These are phyloP conservation scores for Cystofilobasidium capitatum DNA, from an alignment of 768 basidiomycete genomes.

Conservation along the genomic window DNA sequence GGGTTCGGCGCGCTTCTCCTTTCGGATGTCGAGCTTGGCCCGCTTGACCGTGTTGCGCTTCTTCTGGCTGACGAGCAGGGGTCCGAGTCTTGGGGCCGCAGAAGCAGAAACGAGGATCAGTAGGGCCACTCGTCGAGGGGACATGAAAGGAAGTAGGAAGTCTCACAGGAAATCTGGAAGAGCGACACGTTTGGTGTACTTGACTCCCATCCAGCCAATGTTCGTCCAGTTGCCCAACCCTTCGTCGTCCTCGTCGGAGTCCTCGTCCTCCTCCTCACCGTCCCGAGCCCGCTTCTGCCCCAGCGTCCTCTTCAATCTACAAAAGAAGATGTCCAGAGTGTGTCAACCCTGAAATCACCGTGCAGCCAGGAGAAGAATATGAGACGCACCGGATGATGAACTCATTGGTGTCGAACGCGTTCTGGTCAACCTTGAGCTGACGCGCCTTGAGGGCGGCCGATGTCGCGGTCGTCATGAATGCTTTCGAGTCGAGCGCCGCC, in stretches of 20 bases:
- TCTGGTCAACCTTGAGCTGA: constrained; percentile 74
- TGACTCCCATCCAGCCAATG: constrained; percentile 73
- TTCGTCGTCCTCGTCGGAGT: constrained; percentile 40
- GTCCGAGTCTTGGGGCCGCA: constrained; percentile 66
- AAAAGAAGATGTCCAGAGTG: neutral
- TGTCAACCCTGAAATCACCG: neutral
- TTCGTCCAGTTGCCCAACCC: constrained; percentile 61
- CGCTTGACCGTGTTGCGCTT: constrained; percentile 55
- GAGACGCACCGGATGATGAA: constrained; percentile 69
- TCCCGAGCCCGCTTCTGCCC: constrained; percentile 23
- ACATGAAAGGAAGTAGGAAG: neutral
- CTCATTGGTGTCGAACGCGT: constrained; percentile 85
- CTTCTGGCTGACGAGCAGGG: constrained; percentile 76
- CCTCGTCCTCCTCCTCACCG: constrained; percentile 34
- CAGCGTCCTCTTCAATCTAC: constrained; percentile 31
- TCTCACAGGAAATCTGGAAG: constrained; percentile 81
- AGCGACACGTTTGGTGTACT: constrained; percentile 67
- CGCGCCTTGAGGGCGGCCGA: constrained; percentile 81
- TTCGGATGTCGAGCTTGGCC: constrained; percentile 54
- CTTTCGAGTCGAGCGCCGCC: constrained; percentile 77
- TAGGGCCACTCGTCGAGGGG: constrained; percentile 67
- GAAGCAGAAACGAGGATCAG: constrained; percentile 47
- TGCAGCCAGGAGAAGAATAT: neutral
- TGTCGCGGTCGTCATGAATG: constrained; percentile 66
- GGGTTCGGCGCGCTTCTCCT: constrained; percentile 47